Conservation (phyloP, 108 stramenopile genomes). For the Mediolabrus comicus region DNA sequence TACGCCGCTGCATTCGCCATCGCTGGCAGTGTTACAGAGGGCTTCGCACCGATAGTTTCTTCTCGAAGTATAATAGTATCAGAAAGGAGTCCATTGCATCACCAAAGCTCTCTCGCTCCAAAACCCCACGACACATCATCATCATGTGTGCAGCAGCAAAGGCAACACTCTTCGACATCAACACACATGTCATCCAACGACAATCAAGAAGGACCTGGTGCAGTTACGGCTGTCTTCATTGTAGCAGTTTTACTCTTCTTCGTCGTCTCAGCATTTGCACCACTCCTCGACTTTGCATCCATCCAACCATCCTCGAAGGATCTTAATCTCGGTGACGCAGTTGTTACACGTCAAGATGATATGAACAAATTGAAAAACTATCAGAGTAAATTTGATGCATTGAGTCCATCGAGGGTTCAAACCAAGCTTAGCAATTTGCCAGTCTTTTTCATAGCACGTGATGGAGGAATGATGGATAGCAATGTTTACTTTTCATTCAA, state of each 20-base stretch:
- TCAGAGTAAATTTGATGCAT: conserved; percentile 36
- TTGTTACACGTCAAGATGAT: conserved; percentile 54
- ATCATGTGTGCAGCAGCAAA: not conserved
- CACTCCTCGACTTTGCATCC: conserved; percentile 10
- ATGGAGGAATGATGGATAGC: conserved; percentile 21
- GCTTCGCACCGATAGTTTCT: not conserved
- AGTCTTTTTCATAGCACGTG: conserved; percentile 42
- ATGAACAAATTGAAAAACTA: conserved; percentile 21
- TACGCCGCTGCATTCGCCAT: not conserved
- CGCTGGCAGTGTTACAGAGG: not conserved
- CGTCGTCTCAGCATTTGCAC: conserved; percentile 18
- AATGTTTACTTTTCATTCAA: conserved; percentile 50
- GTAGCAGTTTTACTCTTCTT: conserved; percentile 21
- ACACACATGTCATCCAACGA: not conserved
- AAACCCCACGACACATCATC: not conserved
- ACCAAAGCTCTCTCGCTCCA: not conserved
- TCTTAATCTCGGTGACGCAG: conserved; percentile 44
- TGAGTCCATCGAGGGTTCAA: conserved; percentile 46
- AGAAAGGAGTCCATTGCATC: too few species aligned
- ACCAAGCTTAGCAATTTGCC: conserved; percentile 52
- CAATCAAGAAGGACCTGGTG: conserved; percentile 5
- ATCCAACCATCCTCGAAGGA: conserved; percentile 3
- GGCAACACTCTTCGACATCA: not conserved
- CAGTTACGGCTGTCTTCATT: conserved; percentile 10
- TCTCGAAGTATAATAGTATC: too few species aligned